Conservation (phyloP, 352 stramenopile species). For the Elongisporangium anandrum region DNA sequence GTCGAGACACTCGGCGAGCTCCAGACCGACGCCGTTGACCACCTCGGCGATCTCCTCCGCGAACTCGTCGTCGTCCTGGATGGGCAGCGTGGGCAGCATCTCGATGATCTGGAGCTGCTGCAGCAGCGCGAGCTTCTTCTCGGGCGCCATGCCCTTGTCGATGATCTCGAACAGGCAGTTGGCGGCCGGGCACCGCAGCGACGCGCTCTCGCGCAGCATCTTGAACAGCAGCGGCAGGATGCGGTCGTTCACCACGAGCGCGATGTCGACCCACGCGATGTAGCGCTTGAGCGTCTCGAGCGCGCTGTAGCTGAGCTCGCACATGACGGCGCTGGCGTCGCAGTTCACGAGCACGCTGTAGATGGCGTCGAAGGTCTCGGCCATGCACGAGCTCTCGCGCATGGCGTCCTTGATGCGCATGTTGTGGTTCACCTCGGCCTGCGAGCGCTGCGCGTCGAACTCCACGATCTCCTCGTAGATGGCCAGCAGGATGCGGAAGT, state of each 20-base stretch:
- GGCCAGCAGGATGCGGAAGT: conserved; percentile 85
- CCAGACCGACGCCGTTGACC: conserved; percentile 75
- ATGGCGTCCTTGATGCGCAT: conserved; percentile 89
- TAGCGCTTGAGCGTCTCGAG: conserved; percentile 82
- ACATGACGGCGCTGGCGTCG: conserved; percentile 64
- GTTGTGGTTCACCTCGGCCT: conserved; percentile 57
- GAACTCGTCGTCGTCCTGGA: conserved; percentile 79
- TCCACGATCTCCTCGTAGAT: conserved; percentile 92
- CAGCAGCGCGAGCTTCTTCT: conserved; percentile 83
- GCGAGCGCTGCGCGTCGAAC: conserved; percentile 68
- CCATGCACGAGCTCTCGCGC: conserved; percentile 69
- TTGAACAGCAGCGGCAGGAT: conserved; percentile 75
- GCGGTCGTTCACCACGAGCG: conserved; percentile 77
- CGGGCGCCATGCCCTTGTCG: conserved; percentile 79
- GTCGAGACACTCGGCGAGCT: conserved; percentile 80
- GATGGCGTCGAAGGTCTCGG: conserved; percentile 77
- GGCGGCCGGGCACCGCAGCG: conserved; percentile 59
- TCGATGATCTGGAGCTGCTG: conserved; percentile 65
- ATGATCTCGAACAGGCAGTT: conserved; percentile 87
- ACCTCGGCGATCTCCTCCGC: conserved; percentile 79
- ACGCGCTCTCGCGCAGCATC: conserved; percentile 50
- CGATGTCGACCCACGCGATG: conserved; percentile 85
- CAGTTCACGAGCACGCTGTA: conserved; percentile 78
- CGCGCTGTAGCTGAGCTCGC: conserved; percentile 55
- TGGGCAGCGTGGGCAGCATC: conserved; percentile 46